phyloP scores from a whole-genome alignment of 1,139 yeast species.

The Yamadazyma diddensiae region DNA sequence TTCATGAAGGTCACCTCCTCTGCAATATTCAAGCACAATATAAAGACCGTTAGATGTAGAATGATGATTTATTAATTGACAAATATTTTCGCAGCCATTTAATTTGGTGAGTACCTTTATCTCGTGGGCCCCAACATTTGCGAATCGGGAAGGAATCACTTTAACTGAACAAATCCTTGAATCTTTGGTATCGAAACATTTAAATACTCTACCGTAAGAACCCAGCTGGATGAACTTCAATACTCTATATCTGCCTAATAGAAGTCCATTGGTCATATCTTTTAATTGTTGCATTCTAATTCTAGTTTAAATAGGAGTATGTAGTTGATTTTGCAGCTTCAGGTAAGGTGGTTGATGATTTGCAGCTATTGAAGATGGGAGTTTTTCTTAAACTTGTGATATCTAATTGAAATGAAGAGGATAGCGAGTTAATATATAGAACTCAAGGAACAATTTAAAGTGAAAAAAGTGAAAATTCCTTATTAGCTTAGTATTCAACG shows the following conservation, averaged over 20 bases:
- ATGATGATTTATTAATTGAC: slow-evolving; percentile 43
- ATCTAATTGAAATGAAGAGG: too few relatives aligned
- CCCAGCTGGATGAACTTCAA: slow-evolving; percentile 46
- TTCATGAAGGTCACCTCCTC: slow-evolving; percentile 32
- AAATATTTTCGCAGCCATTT: slow-evolving; percentile 36
- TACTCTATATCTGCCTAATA: slow-evolving; percentile 35
- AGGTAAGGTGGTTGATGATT: too few relatives aligned
- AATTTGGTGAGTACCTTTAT: slow-evolving; percentile 38
- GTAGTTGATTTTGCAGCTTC: too few relatives aligned
- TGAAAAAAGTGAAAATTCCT: background rate
- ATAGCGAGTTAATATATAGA: too few relatives aligned
- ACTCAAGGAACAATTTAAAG: background rate
- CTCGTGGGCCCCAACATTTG: slow-evolving; percentile 45
- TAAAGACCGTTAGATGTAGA: slow-evolving; percentile 39
- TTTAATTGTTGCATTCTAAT: background rate
- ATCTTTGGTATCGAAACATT: slow-evolving; percentile 36
- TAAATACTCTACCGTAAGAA: slow-evolving; percentile 51
- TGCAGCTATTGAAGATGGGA: too few relatives aligned
- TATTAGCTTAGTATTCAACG: background rate
- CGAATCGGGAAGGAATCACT: slow-evolving; percentile 11
- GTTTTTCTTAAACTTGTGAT: too few relatives aligned
- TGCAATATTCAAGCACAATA: slow-evolving; percentile 49
- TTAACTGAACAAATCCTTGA: slow-evolving; percentile 34
- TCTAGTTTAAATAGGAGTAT: background rate
- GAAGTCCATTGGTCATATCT: slow-evolving; percentile 5